Evolutionary conservation across 2,329 filamentous ascomycete genomes (phyloP).

Genomic region (Nannizziopsis barbatae): DNA sequence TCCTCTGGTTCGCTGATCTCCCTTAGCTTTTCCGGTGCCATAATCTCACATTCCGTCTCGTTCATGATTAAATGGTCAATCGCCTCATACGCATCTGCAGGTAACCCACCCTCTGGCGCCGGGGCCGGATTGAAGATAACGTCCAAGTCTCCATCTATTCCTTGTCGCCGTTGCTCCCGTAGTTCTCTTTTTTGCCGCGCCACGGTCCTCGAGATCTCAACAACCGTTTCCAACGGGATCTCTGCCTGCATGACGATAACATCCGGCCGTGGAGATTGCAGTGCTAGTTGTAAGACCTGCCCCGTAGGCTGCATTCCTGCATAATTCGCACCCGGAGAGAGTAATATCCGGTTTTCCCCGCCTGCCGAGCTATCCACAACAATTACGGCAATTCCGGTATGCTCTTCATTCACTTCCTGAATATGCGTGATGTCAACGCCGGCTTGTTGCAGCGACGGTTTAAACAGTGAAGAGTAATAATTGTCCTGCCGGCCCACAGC

Average conservation of each 20-base stretch:
- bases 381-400: slow-evolving; percentile 64
- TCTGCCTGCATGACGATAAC: slow-evolving; percentile 69
- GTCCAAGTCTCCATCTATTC: slow-evolving; percentile 38
- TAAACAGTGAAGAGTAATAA: slow-evolving; percentile 52
- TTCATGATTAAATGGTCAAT: slow-evolving; percentile 78
- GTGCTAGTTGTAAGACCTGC: slow-evolving; percentile 30
- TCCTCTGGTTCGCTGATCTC: slow-evolving; percentile 28
- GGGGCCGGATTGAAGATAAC: slow-evolving; percentile 83
- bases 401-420: slow-evolving; percentile 33
- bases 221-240: slow-evolving; percentile 55
- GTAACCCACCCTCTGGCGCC: slow-evolving; percentile 61
- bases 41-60: slow-evolving; percentile 72
- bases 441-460: slow-evolving; percentile 46
- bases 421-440: slow-evolving; percentile 53
- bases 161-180: slow-evolving; percentile 26
- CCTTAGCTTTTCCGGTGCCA: slow-evolving; percentile 44
- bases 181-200: slow-evolving; percentile 33
- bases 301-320: slow-evolving; percentile 32
- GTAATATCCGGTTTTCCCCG: slow-evolving; percentile 62
- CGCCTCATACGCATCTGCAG: slow-evolving; percentile 52
- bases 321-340: slow-evolving; percentile 60
- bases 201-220: slow-evolving; percentile 45
- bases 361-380: slow-evolving; percentile 61
- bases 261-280: slow-evolving; percentile 41
- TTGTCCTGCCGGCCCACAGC: slow-evolving; percentile 54